Conservation (phyloP, 805 yeast genomes). For the Isabelozyma gotoi region DNA sequence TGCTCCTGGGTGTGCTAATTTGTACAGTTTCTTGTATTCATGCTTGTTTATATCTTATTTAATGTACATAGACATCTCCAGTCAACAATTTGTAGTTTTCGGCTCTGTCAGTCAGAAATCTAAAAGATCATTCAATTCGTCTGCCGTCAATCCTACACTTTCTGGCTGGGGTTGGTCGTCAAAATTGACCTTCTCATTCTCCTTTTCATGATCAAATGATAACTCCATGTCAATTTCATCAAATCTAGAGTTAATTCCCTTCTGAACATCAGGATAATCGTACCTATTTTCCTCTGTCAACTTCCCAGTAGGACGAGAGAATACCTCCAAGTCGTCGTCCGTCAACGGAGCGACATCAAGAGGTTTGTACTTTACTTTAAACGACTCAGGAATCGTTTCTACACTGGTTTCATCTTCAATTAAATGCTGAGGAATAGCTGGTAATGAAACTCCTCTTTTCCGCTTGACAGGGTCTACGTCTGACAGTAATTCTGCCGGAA, state of each 20-base stretch:
- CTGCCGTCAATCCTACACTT: constrained; percentile 29
- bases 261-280: constrained; percentile 10
- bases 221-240: constrained; percentile 7
- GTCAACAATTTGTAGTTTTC: too few species aligned
- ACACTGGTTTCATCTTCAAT: constrained; percentile 39
- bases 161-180: constrained; percentile 8
- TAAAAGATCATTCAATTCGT: constrained; percentile 36
- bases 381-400: constrained; percentile 47
- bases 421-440: constrained; percentile 14
- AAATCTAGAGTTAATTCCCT: constrained; percentile 10
- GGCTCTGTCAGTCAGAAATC: constrained; percentile 26
- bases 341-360: constrained; percentile 42
- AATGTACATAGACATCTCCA: neutral
- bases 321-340: constrained; percentile 17
- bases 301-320: constrained; percentile 22
- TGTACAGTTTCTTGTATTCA: neutral
- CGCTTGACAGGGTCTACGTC: constrained; percentile 32
- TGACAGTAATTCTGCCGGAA: constrained; percentile 8
- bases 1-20: too few species aligned
- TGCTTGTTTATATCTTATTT: neutral
- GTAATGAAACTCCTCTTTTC: neutral
- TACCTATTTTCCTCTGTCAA: constrained; percentile 14
- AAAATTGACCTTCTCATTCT: constrained; percentile 8
- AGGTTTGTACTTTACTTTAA: constrained; percentile 45
- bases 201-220: constrained; percentile 9